phyloP scores from a whole-genome alignment of 805 yeast species.

The Myxozyma kluyveri region DNA sequence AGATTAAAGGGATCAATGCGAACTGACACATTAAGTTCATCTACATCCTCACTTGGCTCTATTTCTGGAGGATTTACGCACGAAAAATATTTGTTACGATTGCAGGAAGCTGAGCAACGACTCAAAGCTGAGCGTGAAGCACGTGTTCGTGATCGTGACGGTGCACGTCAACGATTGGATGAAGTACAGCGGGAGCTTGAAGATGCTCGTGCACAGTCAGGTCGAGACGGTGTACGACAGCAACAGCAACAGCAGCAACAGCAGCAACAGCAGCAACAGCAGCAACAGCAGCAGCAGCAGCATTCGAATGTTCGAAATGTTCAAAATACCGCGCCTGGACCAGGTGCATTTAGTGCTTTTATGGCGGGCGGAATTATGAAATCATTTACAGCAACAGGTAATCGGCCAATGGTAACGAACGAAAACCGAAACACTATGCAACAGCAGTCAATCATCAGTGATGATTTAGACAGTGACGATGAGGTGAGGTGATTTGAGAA shows the following conservation, averaged over 20 bases:
- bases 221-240: constrained; percentile 11
- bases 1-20: background rate
- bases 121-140: constrained; percentile 33
- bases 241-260: constrained; percentile 1
- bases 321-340: too few species aligned
- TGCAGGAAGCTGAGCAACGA: constrained; percentile 31
- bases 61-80: constrained; percentile 2
- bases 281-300: background rate
- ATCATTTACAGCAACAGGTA: background rate
- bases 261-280: constrained; percentile 3
- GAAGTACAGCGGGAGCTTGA: constrained; percentile 24
- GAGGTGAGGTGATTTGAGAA: too few species aligned
- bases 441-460: too few species aligned
- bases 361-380: background rate
- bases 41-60: constrained; percentile 16
- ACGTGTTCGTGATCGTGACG: constrained; percentile 31
- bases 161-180: constrained; percentile 29
- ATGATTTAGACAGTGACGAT: too few species aligned
- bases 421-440: too few species aligned
- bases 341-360: background rate
- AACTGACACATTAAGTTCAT: constrained; percentile 7
- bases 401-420: too few species aligned
- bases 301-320: too few species aligned
- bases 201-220: constrained; percentile 4
- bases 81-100: constrained; percentile 26